Base-by-base conservation (phyloP, 371 early-diverging fungal genomes). In the Encephalitozoon romaleae region DNA sequence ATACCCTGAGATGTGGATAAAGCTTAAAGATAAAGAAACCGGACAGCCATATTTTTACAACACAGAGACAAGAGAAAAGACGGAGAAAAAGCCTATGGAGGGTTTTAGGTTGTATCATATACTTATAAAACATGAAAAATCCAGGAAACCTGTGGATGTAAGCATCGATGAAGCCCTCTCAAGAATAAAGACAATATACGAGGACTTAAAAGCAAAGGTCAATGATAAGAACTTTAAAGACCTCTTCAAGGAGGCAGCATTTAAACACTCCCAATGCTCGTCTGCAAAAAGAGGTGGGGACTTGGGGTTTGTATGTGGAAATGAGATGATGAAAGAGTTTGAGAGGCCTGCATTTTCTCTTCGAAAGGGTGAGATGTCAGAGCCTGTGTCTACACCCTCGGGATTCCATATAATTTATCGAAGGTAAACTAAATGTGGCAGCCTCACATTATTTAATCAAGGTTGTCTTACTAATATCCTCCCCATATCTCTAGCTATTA, bases 341-440 rank as follows among this genome's bases (percentile, higher is more conserved):
- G 94, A 95, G 76, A 87, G 90, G 9, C 92, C 93, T 1, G 89
- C 93, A n/a, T 90, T 89, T 87, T 89, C 87, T 0, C 87, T 95
- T 6, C 72, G 89, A 82, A 90, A 92, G 2, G 93, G 92, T 3
- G 88, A 93, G 82, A 84, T 94, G 70, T 89, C 89, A 77, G 86
- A 85, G 51, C 91, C 90, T 12, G 88, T 95, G 15, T 89, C 89
- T 86, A 89, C 92, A n/a, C 93, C 92, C 71, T 90, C 91, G 74
- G 95, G 95, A 55, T 89, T 93, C 30, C 95, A 95, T 79, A 82
- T 95, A 51, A 93, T 95, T n/a, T 76, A 52, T 25, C 39, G 77
- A 34, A 76, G 69, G 53, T 74, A 28, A 67, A 43, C 23, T 12
- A 11, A 4, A 59, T 18, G 18, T 2, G 18, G 21, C 21, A 59